Evolutionary conservation across 257 asterid genomes (phyloP), one percentile per base, ranked within the genome.

Genomic region (Solanum microdontum): DNA sequence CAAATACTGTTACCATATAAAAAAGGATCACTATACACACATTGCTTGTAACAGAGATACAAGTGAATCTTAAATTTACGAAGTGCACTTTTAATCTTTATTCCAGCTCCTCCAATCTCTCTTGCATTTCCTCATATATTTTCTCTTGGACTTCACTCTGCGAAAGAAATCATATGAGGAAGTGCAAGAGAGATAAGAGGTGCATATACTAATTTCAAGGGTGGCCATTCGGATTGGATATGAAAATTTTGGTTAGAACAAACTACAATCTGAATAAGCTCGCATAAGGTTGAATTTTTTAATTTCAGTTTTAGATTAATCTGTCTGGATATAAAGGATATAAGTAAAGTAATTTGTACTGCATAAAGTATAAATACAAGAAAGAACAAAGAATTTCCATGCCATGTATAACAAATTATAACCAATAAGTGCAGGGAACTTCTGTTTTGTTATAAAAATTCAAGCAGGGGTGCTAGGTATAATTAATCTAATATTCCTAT

Each of bases 91-190:
- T 48, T 5, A 5, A 48, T 48, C 60, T 15, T 5, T 51, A 5
- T 15, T 48, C 60, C 23, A 5, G 62, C 62, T 51, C 62, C 68
- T 73, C 48, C 17, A 87, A 87, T 72, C 84, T 89, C 84, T 84
- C 87, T 15, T 8, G 77, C 58, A 87, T 69, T 33, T 86, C 85
- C 60, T 48, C 8, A 2, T 34, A 66, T 55, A 87, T 85, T 66
- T 80, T 72, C 85, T 89, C 82, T 36, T 86, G 84, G 51, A 87
- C 80, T 84, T 79, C 69, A 69, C 88, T n/a, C n/a, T 14, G 60
- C 60, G 7, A 5, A 12, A 48, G 8, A 48, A 48, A 14, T 15
- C 60, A 5, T 48, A 5, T 1, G 60, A 48, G 21, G 60, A 48
- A 48, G 60, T 14, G 21, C 21, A 15, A 15, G 60, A 51, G 60